These are phyloP conservation scores for Aquanectria penicillioides DNA, from an alignment of 2,329 filamentous ascomycete genomes.

Conservation along the genomic window DNA sequence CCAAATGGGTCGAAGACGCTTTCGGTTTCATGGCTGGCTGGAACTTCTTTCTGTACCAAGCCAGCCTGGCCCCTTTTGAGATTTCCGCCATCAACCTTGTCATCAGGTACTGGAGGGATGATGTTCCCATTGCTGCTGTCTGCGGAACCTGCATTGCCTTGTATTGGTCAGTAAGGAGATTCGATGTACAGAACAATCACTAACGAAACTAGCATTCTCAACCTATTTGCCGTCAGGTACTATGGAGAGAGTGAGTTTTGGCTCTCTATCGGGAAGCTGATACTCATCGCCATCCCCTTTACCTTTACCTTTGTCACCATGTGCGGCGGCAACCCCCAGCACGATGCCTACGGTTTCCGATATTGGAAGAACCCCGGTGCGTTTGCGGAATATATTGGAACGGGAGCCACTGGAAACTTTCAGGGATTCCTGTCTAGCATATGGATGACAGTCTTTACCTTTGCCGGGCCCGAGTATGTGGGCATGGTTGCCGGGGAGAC, in stretches of 20 bases:
- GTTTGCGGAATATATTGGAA: not conserved
- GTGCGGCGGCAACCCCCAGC: not conserved
- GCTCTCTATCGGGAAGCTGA: not conserved
- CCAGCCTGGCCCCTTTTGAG: too few relatives aligned
- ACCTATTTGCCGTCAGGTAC: conserved; percentile 62
- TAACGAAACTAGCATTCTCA: too few relatives aligned
- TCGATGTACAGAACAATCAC: too few relatives aligned
- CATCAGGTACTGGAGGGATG: conserved; percentile 58
- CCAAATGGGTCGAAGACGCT: too few relatives aligned
- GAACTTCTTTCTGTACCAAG: too few relatives aligned
- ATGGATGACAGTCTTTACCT: not conserved
- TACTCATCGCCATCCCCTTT: not conserved
- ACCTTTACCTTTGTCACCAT: not conserved
- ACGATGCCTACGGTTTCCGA: not conserved
- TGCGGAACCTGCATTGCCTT: conserved; percentile 55
- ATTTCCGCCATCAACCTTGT: conserved; percentile 59
- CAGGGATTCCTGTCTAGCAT: not conserved
- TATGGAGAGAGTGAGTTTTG: conserved; percentile 52
- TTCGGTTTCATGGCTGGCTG: too few relatives aligned
- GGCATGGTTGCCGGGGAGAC: not conserved
- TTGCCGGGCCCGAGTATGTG: not conserved
- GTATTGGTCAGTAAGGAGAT: too few relatives aligned
- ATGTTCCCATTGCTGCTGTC: conserved; percentile 55
- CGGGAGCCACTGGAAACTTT: not conserved
- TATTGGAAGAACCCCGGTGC: not conserved